Conservation (phyloP, 805 yeast genomes). For the Pichia pseudocactophila region DNA sequence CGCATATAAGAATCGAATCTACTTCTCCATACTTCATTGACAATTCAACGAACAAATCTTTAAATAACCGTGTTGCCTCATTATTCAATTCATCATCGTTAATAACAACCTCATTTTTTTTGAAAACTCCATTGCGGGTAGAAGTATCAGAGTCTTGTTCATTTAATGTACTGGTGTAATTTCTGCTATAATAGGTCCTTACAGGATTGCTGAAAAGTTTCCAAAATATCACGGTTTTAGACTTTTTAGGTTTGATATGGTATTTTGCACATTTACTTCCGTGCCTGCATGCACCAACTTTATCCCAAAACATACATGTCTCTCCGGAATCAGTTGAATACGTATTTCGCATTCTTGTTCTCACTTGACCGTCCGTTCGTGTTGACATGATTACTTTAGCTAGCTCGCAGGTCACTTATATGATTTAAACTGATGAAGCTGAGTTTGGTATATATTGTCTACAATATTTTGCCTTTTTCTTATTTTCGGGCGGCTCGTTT, state of each 20-base stretch:
- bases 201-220: slow-evolving; percentile 57
- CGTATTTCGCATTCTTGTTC: too few species aligned
- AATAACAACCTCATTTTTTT: slow-evolving; percentile 1
- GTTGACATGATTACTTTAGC: too few species aligned
- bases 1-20: slow-evolving; percentile 64
- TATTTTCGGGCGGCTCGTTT: too few species aligned
- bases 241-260: slow-evolving; percentile 57
- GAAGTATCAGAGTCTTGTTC: too few species aligned
- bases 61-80: slow-evolving; percentile 53
- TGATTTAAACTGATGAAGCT: too few species aligned
- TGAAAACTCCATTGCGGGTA: slow-evolving; percentile 4
- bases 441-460: too few species aligned
- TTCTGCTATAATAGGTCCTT: slow-evolving; percentile 25
- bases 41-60: slow-evolving; percentile 63
- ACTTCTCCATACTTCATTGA: slow-evolving; percentile 40
- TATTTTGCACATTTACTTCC: slow-evolving; percentile 78
- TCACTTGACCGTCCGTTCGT: too few species aligned
- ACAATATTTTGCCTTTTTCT: too few species aligned
- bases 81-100: slow-evolving; percentile 31
- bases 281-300: slow-evolving; percentile 90
- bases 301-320: slow-evolving; percentile 24
- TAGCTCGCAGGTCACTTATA: too few species aligned
- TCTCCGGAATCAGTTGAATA: not conserved
- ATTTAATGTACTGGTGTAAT: too few species aligned
- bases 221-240: slow-evolving; percentile 56